Evolutionary conservation across 2,329 filamentous ascomycete species (phyloP).

Genomic region (Capronia americana): DNA sequence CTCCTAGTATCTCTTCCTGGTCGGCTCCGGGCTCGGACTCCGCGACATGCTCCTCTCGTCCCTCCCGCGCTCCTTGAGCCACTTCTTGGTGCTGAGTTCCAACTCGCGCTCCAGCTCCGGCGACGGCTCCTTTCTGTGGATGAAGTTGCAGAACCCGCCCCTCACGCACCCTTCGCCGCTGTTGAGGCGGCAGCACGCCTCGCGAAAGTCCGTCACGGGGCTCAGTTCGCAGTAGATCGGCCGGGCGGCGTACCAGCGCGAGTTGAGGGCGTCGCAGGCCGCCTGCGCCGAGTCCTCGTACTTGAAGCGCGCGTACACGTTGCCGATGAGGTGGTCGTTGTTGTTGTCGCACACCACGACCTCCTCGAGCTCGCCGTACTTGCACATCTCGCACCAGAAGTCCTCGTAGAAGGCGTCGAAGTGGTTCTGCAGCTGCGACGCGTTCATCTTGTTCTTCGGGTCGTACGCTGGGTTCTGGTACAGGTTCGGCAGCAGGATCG

Average conservation of each 20-base stretch:
- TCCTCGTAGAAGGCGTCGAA: slow-evolving; percentile 99
- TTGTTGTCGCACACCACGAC: slow-evolving; percentile 99
- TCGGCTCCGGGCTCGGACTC: slow-evolving; percentile 86
- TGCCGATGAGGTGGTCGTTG: slow-evolving; percentile 98
- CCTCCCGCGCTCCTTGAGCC: slow-evolving; percentile 82
- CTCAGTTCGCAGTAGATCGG: slow-evolving; percentile 98
- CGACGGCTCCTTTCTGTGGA: slow-evolving; percentile 93
- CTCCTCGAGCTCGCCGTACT: slow-evolving; percentile 97
- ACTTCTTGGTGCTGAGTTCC: slow-evolving; percentile 91
- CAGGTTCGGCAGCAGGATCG: slow-evolving; percentile 95
- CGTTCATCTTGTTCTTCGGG: slow-evolving; percentile 94
- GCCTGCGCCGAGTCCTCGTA: slow-evolving; percentile 96
- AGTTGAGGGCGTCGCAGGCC: slow-evolving; percentile 92
- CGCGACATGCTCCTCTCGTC: slow-evolving; percentile 82
- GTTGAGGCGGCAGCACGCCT: slow-evolving; percentile 95
- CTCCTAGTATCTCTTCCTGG: slow-evolving; percentile 70
- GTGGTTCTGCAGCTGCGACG: slow-evolving; percentile 95
- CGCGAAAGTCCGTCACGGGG: slow-evolving; percentile 96
- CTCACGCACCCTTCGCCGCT: slow-evolving; percentile 93
- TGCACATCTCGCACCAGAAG: slow-evolving; percentile 99
- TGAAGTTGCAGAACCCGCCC: slow-evolving; percentile 99
- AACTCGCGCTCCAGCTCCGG: slow-evolving; percentile 88
- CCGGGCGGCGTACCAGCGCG: slow-evolving; percentile 93
- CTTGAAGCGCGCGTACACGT: slow-evolving; percentile 99
- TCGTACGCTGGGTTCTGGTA: slow-evolving; percentile 99